Evolutionary conservation across 2,329 filamentous ascomycete genomes (phyloP), one percentile per base, ranked within the genome.

Genomic region (Tolypocladium nubicola): DNA sequence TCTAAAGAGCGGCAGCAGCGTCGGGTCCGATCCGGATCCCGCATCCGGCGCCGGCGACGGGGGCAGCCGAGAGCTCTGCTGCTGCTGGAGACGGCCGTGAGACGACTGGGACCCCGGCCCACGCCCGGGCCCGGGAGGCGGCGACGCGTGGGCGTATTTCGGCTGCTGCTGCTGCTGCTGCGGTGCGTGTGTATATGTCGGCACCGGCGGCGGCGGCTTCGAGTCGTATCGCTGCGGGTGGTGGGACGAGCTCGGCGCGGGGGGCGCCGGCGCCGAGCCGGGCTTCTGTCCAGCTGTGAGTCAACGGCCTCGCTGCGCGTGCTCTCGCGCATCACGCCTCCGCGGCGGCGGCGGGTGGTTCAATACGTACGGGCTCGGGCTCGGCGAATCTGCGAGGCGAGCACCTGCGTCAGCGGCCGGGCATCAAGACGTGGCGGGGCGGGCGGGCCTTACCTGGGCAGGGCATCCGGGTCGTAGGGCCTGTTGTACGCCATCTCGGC

Each of bases 381-480:
- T 91, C 87, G 60, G 87, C 87, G 70, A 90, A 88, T 66, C 85
- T 88, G 23, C 21, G 21, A 49, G 52, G 57, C 40, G 30, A 55
- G 45, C 16, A 35, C 13, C 47, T 9, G 55, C 43, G 63, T 72
- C 62, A 68, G 67, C 61, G 7, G 61, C 60, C 54, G 57, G 58
- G 61, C 47, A 56, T 50, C 30, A 10, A 35, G 30, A 21, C 19
- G 35, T 13, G 47, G 30, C 16, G 45, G 47, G 26, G 8, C 9
- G 37, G 13, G 23, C 26, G 47, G 2, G 47, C 30, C 30, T 76
- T 80, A 94, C 88, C 90, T 90, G 70, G 93, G 93, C 62, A 99
- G 84, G 70, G 91, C 89, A 78, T 99, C 93, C 39, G 92, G 92
- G 73, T 99, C 96, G 77, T 91, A 94, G 57, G 87, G 84, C 72